These are phyloP conservation scores for Fraxinus latifolia DNA, from an alignment of 305 asterid genomes.

Conservation along the genomic window DNA sequence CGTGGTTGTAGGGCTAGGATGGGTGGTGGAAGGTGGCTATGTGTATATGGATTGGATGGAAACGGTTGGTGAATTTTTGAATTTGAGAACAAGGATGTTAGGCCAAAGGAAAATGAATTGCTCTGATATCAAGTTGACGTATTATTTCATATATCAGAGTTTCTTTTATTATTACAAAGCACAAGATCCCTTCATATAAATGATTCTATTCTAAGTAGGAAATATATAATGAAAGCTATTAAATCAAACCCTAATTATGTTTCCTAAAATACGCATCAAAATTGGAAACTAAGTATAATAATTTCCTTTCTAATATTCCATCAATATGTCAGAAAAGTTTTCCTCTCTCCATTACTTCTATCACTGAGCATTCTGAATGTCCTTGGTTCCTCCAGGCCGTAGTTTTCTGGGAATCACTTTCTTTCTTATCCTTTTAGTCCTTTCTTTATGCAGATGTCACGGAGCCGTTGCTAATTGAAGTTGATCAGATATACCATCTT, in stretches of 20 bases:
- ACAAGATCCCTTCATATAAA: not conserved
- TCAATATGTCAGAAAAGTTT: not conserved
- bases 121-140: not conserved
- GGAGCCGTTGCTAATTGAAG: slow-evolving; percentile 77
- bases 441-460: slow-evolving; percentile 43
- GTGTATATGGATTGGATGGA: not conserved
- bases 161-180: not conserved
- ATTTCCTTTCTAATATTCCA: not conserved
- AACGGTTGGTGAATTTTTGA: not conserved
- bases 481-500: slow-evolving; percentile 92
- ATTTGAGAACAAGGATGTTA: not conserved
- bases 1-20: too few species aligned
- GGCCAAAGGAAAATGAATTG: not conserved
- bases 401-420: not conserved
- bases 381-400: not conserved
- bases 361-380: not conserved
- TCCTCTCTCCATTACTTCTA: not conserved
- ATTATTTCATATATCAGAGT: not conserved
- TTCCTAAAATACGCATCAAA: not conserved
- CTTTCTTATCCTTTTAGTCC: not conserved
- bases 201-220: not conserved
- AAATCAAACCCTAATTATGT: not conserved
- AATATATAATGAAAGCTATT: not conserved
- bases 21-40: too few species aligned
- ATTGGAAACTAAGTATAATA: not conserved